Conservation (phyloP, 2,329 filamentous ascomycete genomes). For the Trichoderma hamatum region DNA sequence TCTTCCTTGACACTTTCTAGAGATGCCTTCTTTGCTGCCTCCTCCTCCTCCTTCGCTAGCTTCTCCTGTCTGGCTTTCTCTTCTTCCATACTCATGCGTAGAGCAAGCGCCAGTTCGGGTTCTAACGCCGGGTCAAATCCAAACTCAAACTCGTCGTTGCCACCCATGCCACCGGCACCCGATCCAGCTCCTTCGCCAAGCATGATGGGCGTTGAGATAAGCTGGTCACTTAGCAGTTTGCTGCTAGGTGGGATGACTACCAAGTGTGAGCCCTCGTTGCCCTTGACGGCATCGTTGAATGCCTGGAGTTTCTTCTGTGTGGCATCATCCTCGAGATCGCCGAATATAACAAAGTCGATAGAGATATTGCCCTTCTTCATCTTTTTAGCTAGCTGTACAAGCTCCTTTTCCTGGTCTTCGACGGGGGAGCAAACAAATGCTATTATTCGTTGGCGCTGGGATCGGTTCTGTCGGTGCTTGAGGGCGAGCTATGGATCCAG, state of each 20-base stretch:
- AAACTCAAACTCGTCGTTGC: slow-evolving; percentile 69
- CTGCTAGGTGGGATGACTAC: slow-evolving; percentile 88
- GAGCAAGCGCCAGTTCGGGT: slow-evolving; percentile 88
- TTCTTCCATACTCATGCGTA: slow-evolving; percentile 98
- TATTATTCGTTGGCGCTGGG: slow-evolving; percentile 93
- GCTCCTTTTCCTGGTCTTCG: slow-evolving; percentile 83
- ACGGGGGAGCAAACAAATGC: slow-evolving; percentile 95
- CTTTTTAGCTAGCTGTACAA: slow-evolving; percentile 89
- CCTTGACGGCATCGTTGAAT: slow-evolving; percentile 92
- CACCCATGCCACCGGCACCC: slow-evolving; percentile 60
- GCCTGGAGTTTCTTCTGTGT: slow-evolving; percentile 88
- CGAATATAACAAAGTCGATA: slow-evolving; percentile 94
- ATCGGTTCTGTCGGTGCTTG: slow-evolving; percentile 98
- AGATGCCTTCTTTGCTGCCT: slow-evolving; percentile 71
- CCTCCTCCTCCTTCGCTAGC: slow-evolving; percentile 74
- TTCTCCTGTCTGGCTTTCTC: slow-evolving; percentile 93
- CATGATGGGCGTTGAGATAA: slow-evolving; percentile 86
- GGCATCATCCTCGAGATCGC: slow-evolving; percentile 86
- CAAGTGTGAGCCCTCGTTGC: slow-evolving; percentile 86
- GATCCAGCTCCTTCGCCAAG: slow-evolving; percentile 73
- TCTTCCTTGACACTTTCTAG: slow-evolving; percentile 84
- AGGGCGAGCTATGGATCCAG: slow-evolving; percentile 73
- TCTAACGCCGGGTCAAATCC: slow-evolving; percentile 90
- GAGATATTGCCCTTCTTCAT: slow-evolving; percentile 98
- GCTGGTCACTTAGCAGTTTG: slow-evolving; percentile 88